Conservation (phyloP, 345 rosid genomes). For the thale cress (Arabidopsis thaliana) region TAIR10.1 NC_003076.8:1383501-1384000, state of each 20-base stretch:
- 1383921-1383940: constrained; percentile 27
- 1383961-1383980: not conserved
- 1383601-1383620: not conserved
- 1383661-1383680: too few species aligned
- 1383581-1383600: not conserved
- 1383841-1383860: constrained; percentile 29
- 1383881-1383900: constrained; percentile 31
- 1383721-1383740: not conserved
- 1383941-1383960: constrained; percentile 37
- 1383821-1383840: constrained; percentile 36
- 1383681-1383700: not conserved
- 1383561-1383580: constrained; percentile 25
- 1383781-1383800: constrained; percentile 5
- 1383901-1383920: constrained; percentile 32
- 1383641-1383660: not conserved
- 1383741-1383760: not conserved
- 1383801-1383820: not conserved
- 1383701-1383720: not conserved
- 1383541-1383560: constrained; percentile 22
- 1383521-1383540: constrained; percentile 5
- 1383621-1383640: not conserved
- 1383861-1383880: constrained; percentile 39
- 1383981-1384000: constrained; percentile 35
- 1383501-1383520: not conserved
- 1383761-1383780: constrained; percentile 1